A percentile compares a stretch with the other conserved stretches of the same genome.
Evolutionary conservation across 768 basidiomycete genomes (phyloP).

Genomic region (Fistulinella prunicolor): DNA sequence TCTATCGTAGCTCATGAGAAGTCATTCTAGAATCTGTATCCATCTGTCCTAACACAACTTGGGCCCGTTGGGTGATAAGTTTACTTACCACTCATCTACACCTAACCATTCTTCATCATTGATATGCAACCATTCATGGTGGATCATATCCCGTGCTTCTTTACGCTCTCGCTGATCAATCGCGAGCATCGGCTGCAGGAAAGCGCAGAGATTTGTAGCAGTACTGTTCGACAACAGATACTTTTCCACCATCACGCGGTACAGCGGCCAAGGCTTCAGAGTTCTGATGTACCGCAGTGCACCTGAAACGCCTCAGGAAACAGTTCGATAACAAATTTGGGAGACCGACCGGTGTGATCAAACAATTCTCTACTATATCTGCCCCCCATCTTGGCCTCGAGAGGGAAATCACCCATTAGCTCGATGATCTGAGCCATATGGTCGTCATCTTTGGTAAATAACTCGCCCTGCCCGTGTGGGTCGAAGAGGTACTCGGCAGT

Average conservation of each 20-base stretch:
- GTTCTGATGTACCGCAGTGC: constrained; percentile 68
- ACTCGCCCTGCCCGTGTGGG: constrained; percentile 74
- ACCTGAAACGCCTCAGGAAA: constrained; percentile 38
- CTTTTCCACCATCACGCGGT: constrained; percentile 86
- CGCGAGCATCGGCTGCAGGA: constrained; percentile 74
- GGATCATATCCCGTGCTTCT: constrained; percentile 68
- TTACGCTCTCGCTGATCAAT: constrained; percentile 67
- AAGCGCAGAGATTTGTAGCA: constrained; percentile 56
- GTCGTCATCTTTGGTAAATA: constrained; percentile 92
- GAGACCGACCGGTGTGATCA: constrained; percentile 58
- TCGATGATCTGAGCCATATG: constrained; percentile 96
- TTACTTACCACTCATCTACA: constrained; percentile 31
- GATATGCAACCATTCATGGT: constrained; percentile 69
- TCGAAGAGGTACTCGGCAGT: constrained; percentile 94
- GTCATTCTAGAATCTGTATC: constrained; percentile 10
- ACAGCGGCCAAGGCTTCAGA: constrained; percentile 78
- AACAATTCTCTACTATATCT: constrained; percentile 85
- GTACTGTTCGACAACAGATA: constrained; percentile 68
- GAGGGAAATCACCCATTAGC: constrained; percentile 74
- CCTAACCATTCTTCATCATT: constrained; percentile 30
- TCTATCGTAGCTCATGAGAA: constrained; percentile 4
- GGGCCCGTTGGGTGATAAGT: neutral
- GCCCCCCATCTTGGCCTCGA: constrained; percentile 77
- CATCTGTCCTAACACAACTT: constrained; percentile 3
- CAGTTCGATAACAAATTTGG: neutral